Base-by-base conservation (phyloP, 2,329 filamentous ascomycete species). In the Orbilia brochopaga region DNA sequence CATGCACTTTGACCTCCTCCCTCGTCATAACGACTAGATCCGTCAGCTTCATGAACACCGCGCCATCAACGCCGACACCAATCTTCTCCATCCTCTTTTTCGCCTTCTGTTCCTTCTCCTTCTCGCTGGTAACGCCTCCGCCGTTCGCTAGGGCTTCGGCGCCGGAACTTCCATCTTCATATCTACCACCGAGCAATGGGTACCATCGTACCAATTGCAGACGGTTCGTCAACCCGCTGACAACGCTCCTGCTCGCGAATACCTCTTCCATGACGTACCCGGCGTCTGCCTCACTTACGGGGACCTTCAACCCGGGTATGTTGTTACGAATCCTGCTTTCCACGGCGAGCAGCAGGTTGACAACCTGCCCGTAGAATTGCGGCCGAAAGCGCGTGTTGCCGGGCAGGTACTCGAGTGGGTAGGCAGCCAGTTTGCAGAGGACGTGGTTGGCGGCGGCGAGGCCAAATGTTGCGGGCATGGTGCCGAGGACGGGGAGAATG, bases 381-480 rank as follows among this genome's bases (percentile, higher is more conserved):
- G 96, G 91, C 15, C 93, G 13, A 37, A 73, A 73, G 24, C 69
- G 84, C 8, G 87, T 87, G 79, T 97, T 97, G 58, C 86, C 87
- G 0, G 88, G 86, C 0, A 91, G 81, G 78, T 94, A 96, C 74
- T 96, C 92, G 53, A 89, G 85, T 0, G 94, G 94, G 77, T 99
- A 99, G 6, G 88, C 90, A 74, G 84, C 80, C 52, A 97, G 85
- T 66, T 87, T 86, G 63, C 96, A 84, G 74, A 99, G 93, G 69
- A 97, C 87, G 78, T 97, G 91, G 80, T 97, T 99, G 2, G 94
- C 94, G 7, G 90, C 86, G 0, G 89, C 90, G 63, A 97, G 90
- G 7, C 94, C 94, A 79, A 99, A 99, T 0, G 97, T 88, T 1
- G 94, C 93, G 0, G 94, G 94, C 92, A 99, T 97, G 0, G 94